Evolutionary conservation across 176 grass and related monocot species (phyloP).

Genomic region (Melocanna baccifera): DNA sequence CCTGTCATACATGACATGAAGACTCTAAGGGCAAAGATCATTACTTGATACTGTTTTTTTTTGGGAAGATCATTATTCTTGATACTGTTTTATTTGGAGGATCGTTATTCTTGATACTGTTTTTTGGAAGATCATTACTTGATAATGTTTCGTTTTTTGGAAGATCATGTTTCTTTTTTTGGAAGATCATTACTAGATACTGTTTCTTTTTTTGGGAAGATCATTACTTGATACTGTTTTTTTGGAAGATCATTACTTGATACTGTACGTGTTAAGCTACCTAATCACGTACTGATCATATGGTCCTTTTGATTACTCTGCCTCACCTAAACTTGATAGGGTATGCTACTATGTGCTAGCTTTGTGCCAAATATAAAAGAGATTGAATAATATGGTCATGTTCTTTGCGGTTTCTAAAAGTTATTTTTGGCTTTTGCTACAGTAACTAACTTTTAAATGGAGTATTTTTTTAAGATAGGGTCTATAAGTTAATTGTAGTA

Average conservation of each 20-base stretch:
- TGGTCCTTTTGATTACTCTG: neutral
- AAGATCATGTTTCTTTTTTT: neutral
- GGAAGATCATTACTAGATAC: too few relatives aligned
- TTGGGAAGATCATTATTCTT: too few relatives aligned
- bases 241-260: neutral
- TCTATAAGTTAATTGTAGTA: too few relatives aligned
- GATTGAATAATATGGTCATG: too few relatives aligned
- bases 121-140: neutral
- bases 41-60: neutral
- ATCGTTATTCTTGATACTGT: neutral
- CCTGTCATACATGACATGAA: neutral
- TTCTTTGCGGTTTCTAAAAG: too few relatives aligned
- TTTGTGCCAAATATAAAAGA: neutral
- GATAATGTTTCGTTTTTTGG: neutral
- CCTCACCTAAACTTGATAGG: neutral
- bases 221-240: neutral
- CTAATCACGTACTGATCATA: neutral
- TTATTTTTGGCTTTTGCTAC: too few relatives aligned
- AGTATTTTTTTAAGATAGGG: too few relatives aligned
- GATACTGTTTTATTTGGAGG: neutral
- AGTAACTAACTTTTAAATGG: too few relatives aligned
- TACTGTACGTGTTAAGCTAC: neutral
- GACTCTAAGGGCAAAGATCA: too few relatives aligned
- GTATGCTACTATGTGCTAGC: neutral
- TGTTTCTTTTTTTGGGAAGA: neutral